Conservation (phyloP, 345 rosid species). For the Eucalyptus erythrocorys region DNA sequence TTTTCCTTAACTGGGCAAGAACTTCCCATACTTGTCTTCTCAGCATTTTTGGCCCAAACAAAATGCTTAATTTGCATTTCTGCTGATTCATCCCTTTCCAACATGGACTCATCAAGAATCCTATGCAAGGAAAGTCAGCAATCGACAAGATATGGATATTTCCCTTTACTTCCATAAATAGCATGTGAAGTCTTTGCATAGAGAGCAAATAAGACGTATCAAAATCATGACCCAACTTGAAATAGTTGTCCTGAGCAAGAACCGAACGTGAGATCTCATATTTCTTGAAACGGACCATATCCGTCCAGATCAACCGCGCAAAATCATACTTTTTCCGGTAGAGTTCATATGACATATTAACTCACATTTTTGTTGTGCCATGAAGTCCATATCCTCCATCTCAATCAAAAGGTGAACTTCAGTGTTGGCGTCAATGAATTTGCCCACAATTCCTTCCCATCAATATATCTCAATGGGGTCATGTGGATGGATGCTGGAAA, state of each 20-base stretch:
- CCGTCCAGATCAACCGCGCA: not conserved
- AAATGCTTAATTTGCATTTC: not conserved
- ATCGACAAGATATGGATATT: not conserved
- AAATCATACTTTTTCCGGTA: not conserved
- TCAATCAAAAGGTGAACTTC: not conserved
- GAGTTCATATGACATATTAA: not conserved
- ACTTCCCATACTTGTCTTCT: not conserved
- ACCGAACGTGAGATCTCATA: not conserved
- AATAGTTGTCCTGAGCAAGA: not conserved
- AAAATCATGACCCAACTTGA: rapidly evolving
- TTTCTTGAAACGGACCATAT: not conserved
- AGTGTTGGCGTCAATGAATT: not conserved
- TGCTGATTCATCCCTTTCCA: not conserved
- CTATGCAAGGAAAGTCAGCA: not conserved
- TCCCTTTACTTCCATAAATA: not conserved
- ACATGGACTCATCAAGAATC: not conserved
- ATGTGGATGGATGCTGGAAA: not conserved
- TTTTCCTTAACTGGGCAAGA: not conserved
- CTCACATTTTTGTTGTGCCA: not conserved
- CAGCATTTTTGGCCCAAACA: not conserved
- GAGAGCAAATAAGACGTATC: not conserved
- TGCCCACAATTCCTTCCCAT: not conserved
- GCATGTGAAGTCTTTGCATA: not conserved
- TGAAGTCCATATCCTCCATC: not conserved
- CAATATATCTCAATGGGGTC: not conserved